A percentile compares a stretch with the other conserved stretches of the same genome.
These are phyloP conservation scores for Verticillium albo-atrum DNA, from an alignment of 2,329 filamentous ascomycete species.

Conservation along the genomic window DNA sequence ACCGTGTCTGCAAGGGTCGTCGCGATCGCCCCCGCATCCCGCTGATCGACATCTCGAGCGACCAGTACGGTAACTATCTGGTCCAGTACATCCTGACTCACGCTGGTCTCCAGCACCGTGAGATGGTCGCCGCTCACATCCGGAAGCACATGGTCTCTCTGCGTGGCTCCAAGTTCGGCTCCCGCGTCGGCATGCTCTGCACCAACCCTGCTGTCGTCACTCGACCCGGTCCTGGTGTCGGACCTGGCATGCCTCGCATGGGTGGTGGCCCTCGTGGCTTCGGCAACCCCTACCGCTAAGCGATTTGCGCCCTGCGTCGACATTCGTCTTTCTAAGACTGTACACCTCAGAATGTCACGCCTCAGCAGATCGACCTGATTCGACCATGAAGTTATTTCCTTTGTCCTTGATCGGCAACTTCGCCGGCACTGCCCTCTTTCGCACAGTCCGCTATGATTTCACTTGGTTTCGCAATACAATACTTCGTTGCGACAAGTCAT, in stretches of 20 bases:
- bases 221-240: constrained; percentile 79
- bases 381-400: constrained; percentile 20
- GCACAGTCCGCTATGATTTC: constrained; percentile 17
- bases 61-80: constrained; percentile 98
- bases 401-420: constrained; percentile 3
- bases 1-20: constrained; percentile 88
- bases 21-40: constrained; percentile 91
- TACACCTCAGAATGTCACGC: background rate
- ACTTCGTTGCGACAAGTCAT: constrained; percentile 25
- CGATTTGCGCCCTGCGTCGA: background rate
- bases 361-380: constrained; percentile 3
- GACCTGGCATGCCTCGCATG: constrained; percentile 58
- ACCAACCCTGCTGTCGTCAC: constrained; percentile 89
- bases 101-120: constrained; percentile 80
- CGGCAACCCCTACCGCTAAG: constrained; percentile 53
- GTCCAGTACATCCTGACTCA: constrained; percentile 96
- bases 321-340: background rate
- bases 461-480: constrained; percentile 18
- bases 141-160: constrained; percentile 99
- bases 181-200: constrained; percentile 97
- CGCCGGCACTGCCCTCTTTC: constrained; percentile 7
- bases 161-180: constrained; percentile 96
- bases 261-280: constrained; percentile 52
- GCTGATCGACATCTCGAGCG: constrained; percentile 94
- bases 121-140: constrained; percentile 89